Evolutionary conservation across 2,329 filamentous ascomycete genomes (phyloP).

Genomic region (Xylariaceae sp.): DNA sequence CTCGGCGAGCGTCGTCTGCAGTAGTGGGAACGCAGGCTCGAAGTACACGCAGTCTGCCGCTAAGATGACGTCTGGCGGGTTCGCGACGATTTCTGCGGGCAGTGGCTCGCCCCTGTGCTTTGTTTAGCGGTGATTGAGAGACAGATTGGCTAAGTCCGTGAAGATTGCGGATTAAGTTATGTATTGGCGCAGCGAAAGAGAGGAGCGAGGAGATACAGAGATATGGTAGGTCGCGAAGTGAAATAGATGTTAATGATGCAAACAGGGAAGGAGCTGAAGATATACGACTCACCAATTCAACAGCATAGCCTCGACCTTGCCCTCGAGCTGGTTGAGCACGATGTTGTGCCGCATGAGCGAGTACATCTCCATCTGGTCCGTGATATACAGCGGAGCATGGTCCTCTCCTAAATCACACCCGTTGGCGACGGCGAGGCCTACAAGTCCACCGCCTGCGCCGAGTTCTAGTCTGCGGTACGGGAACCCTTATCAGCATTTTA

Average conservation of each 20-base stretch:
- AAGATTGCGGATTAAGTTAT: too few species aligned
- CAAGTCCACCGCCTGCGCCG: slow-evolving; percentile 88
- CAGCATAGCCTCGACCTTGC: slow-evolving; percentile 69
- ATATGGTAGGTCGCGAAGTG: neutral
- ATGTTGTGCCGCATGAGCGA: slow-evolving; percentile 88
- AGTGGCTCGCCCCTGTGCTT: slow-evolving; percentile 65
- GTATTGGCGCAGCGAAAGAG: too few species aligned
- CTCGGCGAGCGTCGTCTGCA: slow-evolving; percentile 78
- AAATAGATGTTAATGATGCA: slow-evolving; percentile 40
- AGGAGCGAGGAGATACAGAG: slow-evolving; percentile 14
- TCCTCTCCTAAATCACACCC: slow-evolving; percentile 57
- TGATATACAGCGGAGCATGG: slow-evolving; percentile 71
- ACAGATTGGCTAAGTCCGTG: too few species aligned
- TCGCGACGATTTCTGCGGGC: slow-evolving; percentile 57
- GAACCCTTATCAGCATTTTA: neutral
- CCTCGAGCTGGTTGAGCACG: slow-evolving; percentile 73
- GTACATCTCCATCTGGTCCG: slow-evolving; percentile 88
- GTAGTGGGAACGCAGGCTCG: slow-evolving; percentile 89
- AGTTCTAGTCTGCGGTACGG: slow-evolving; percentile 75
- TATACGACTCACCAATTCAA: slow-evolving; percentile 78
- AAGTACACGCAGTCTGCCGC: slow-evolving; percentile 98
- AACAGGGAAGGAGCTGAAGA: neutral
- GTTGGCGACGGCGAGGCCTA: slow-evolving; percentile 69
- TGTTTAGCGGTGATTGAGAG: too few species aligned
- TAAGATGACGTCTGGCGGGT: slow-evolving; percentile 80